Evolutionary conservation across 129 eudicot species (phyloP).

Genomic region (Helianthus tuberosus): DNA sequence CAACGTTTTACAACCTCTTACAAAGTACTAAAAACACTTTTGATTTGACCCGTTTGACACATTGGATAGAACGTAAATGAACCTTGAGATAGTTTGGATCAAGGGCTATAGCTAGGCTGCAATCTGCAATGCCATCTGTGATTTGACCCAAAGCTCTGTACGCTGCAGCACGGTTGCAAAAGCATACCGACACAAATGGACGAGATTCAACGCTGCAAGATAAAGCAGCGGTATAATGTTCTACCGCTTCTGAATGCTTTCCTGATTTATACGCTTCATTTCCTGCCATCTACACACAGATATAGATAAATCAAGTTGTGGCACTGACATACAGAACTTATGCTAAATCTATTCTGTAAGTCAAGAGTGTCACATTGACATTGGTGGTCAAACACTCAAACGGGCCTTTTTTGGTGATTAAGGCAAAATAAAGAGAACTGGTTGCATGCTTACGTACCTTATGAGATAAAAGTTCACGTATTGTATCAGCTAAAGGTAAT

Average conservation of each 20-base stretch:
- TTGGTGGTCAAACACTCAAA: neutral
- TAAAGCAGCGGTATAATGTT: constrained; percentile 83
- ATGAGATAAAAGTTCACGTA: constrained; percentile 57
- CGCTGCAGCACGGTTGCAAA: constrained; percentile 94
- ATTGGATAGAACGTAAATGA: neutral
- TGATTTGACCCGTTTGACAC: constrained; percentile 4
- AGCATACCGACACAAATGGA: constrained; percentile 83
- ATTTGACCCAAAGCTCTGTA: constrained; percentile 82
- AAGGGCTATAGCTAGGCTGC: constrained; percentile 93
- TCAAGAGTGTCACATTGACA: neutral
- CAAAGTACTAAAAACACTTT: neutral
- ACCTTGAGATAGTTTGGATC: constrained; percentile 89
- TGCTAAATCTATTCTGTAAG: neutral
- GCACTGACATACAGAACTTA: neutral
- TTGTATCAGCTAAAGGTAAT: constrained; percentile 65
- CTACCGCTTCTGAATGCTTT: constrained; percentile 84
- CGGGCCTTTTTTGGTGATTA: neutral
- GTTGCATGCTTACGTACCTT: constrained; percentile 57
- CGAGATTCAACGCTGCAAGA: constrained; percentile 83
- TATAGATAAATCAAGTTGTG: neutral
- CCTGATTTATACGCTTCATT: constrained; percentile 93
- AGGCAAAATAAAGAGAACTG: neutral
- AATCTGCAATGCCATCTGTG: constrained; percentile 90
- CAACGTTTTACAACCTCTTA: neutral
- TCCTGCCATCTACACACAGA: constrained; percentile 72